phyloP scores from a whole-genome alignment of 768 basidiomycete species.

The Xerocomellus dryophilus region DNA sequence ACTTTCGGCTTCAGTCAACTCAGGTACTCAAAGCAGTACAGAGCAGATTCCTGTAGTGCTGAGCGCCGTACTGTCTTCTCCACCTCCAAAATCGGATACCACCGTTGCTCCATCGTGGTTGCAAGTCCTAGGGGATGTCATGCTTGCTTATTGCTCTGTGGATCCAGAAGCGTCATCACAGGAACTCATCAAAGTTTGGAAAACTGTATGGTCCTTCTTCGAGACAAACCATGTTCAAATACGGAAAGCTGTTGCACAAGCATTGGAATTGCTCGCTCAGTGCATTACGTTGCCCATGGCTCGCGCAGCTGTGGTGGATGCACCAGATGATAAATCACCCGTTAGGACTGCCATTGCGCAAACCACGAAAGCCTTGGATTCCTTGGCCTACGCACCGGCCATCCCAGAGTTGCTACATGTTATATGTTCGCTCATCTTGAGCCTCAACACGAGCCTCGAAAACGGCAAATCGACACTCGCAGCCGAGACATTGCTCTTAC shows the following conservation, averaged over 20 bases:
- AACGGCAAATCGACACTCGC: slow-evolving; percentile 47
- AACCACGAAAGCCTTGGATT: slow-evolving; percentile 63
- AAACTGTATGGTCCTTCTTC: slow-evolving; percentile 70
- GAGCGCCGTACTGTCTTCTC: slow-evolving; percentile 62
- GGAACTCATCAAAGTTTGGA: slow-evolving; percentile 69
- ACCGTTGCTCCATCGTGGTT: slow-evolving; percentile 77
- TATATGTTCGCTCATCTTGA: slow-evolving; percentile 63
- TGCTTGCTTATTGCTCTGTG: slow-evolving; percentile 58
- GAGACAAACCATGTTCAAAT: slow-evolving; percentile 62
- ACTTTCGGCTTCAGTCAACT: slow-evolving; percentile 53
- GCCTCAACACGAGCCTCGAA: slow-evolving; percentile 51
- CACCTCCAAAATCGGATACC: slow-evolving; percentile 66
- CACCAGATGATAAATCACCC: slow-evolving; percentile 47
- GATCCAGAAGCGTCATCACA: slow-evolving; percentile 49
- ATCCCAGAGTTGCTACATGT: slow-evolving; percentile 80
- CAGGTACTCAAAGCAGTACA: slow-evolving; percentile 46
- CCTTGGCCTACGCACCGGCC: slow-evolving; percentile 67
- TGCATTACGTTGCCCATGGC: slow-evolving; percentile 72
- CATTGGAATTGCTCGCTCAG: slow-evolving; percentile 60
- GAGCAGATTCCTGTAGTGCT: slow-evolving; percentile 62
- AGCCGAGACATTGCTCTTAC: slow-evolving; percentile 66
- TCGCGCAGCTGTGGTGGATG: slow-evolving; percentile 46
- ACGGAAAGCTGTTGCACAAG: slow-evolving; percentile 60
- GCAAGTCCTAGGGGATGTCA: slow-evolving; percentile 66
- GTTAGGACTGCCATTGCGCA: slow-evolving; percentile 63